Conservation (phyloP, 2,329 filamentous ascomycete genomes). For the Talaromyces funiculosus region DNA sequence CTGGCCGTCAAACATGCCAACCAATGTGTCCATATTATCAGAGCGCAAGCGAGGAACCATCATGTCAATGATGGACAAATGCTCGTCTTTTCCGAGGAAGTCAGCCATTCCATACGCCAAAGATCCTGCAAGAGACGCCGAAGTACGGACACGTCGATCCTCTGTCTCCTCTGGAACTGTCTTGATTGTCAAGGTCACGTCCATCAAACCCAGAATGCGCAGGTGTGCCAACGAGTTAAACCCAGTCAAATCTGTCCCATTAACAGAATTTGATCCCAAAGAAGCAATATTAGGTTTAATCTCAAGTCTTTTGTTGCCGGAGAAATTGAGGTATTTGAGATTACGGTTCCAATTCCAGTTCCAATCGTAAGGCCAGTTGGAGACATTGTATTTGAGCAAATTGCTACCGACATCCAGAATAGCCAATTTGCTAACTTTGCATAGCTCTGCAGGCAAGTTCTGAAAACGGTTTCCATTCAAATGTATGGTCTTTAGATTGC, state of each 20-base stretch:
- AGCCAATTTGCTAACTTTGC: slow-evolving; percentile 84
- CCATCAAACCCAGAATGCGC: slow-evolving; percentile 88
- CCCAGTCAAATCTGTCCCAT: slow-evolving; percentile 74
- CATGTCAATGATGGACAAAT: slow-evolving; percentile 91
- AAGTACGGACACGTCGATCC: slow-evolving; percentile 91
- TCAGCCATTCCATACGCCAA: slow-evolving; percentile 97
- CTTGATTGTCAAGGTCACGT: slow-evolving; percentile 89
- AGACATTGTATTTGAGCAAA: slow-evolving; percentile 94
- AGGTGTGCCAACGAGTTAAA: slow-evolving; percentile 81
- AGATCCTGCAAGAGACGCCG: slow-evolving; percentile 83
- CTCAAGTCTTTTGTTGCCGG: slow-evolving; percentile 91
- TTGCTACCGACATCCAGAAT: slow-evolving; percentile 95
- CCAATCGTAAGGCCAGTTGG: slow-evolving; percentile 99
- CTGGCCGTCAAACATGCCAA: slow-evolving; percentile 96
- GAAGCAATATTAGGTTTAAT: slow-evolving; percentile 66
- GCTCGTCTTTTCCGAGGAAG: slow-evolving; percentile 85
- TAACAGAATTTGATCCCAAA: slow-evolving; percentile 41
- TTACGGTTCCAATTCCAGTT: slow-evolving; percentile 99
- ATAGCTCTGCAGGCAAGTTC: slow-evolving; percentile 89
- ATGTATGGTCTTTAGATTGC: slow-evolving; percentile 79
- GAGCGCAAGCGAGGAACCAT: slow-evolving; percentile 89
- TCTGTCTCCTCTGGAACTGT: slow-evolving; percentile 93
- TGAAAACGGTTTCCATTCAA: slow-evolving; percentile 99
- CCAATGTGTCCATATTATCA: slow-evolving; percentile 78
- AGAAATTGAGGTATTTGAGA: slow-evolving; percentile 89